Evolutionary conservation across 495 filamentous ascomycete genomes (phyloP), one percentile per base, ranked within the genome.

Genomic region (Hypoxylon lienhwacheense): DNA sequence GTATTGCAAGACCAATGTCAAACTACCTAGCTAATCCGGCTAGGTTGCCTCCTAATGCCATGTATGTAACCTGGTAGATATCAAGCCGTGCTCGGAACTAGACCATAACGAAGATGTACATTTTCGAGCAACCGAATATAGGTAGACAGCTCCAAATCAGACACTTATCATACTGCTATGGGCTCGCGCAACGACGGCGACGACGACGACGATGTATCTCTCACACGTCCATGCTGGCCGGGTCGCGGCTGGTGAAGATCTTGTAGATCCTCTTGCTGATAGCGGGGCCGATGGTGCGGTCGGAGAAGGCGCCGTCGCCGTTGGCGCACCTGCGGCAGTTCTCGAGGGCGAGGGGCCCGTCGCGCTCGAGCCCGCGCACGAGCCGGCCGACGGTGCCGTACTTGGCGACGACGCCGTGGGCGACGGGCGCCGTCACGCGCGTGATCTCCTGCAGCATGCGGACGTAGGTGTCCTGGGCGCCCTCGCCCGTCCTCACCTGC

Each of bases 401-500:
- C 63, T 82, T 73, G 5, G 68, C 67, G 0, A 74, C 77, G 47
- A 93, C 83, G 10, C 88, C 88, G 57, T 85, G 83, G 0, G 90
- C 89, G 59, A 90, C 80, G 1, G 85, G 77, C 0, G 82, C 79
- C 5, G 90, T 92, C 10, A 95, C 76, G 14, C 87, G 82, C 20
- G 78, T 73, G 16, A 92, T 79, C 69, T 90, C 85, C 67, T 91
- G 85, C 33, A 95, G 73, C 88, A 92, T 89, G 56, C 83, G 84
- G 33, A 82, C 70, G 53, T 85, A 93, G 0, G 83, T 91, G 57
- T 93, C 89, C 14, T 70, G 59, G 12, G 79, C 73, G 40, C 82
- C 81, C 14, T 85, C 80, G 33, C 88, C 90, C 0, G 84, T 78
- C 40, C 85, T 86, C 25, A 93, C 88, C 65, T 93, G 90, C 0